These are phyloP conservation scores for Alliaria petiolata DNA, from an alignment of 345 rosid genomes.

Conservation along the genomic window DNA sequence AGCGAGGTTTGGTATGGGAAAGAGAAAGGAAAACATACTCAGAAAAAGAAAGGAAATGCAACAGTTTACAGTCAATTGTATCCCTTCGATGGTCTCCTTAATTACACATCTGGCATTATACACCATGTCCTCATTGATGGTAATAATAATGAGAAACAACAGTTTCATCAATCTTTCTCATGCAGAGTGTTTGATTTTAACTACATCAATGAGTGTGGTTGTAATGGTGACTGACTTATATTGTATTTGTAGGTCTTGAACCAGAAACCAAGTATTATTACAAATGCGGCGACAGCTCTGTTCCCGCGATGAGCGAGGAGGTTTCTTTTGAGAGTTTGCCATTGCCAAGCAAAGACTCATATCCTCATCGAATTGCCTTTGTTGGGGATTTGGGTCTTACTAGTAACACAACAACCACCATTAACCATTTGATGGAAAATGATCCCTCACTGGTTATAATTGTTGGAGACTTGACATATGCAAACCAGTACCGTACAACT, in stretches of 20 bases:
- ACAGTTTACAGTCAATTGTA: slow-evolving; percentile 72
- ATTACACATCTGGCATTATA: slow-evolving; percentile 82
- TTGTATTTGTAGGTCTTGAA: slow-evolving; percentile 66
- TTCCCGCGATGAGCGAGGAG: slow-evolving; percentile 74
- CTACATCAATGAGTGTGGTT: too few species aligned
- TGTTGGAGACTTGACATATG: slow-evolving; percentile 80
- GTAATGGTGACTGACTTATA: too few species aligned
- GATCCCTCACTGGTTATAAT: slow-evolving; percentile 68
- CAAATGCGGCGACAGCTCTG: slow-evolving; percentile 70
- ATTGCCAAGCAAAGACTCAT: slow-evolving; percentile 39
- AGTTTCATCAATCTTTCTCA: background rate
- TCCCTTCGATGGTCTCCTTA: slow-evolving; percentile 71
- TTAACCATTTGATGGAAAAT: slow-evolving; percentile 57
- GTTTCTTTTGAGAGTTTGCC: slow-evolving; percentile 55
- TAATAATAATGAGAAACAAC: slow-evolving; percentile 1
- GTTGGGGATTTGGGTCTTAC: slow-evolving; percentile 87
- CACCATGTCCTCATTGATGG: slow-evolving; percentile 78
- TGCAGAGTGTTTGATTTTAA: too few species aligned
- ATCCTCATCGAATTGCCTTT: slow-evolving; percentile 65
- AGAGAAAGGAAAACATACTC: slow-evolving; percentile 41
- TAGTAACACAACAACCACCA: slow-evolving; percentile 69
- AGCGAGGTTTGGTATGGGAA: slow-evolving; percentile 80
- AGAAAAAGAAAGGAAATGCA: slow-evolving; percentile 44
- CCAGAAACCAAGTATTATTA: slow-evolving; percentile 57
- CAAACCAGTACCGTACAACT: slow-evolving; percentile 75